Base-by-base conservation (phyloP, 2,329 filamentous ascomycete species). In the Alternaria sp. region DNA sequence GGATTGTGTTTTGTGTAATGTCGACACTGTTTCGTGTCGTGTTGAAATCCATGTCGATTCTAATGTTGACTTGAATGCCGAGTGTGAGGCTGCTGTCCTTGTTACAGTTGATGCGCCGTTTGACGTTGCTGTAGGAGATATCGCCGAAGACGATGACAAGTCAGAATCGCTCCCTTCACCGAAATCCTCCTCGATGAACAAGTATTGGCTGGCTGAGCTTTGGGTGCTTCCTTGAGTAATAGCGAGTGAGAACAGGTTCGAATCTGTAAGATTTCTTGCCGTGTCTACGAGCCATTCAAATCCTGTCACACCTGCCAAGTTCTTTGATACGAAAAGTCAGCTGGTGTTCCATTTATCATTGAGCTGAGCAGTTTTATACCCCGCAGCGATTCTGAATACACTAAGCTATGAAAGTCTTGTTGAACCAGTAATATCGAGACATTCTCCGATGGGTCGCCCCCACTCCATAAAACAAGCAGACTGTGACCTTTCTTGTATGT, bases 201-300 rank as follows among this genome's bases (percentile, higher is more conserved):
- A 60, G 49, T 57, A 59, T 7, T 51, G 43, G 32, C 56, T 60
- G 39, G 51, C 54, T 8, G 32, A 18, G 42, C 46, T 46, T 11
- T n/a, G n/a, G 16, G 34, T 26, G 0, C 2, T 26, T 26, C 24
- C 24, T 26, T 26, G 0, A 26, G 24, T 26, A 26, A 26, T 26
- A 26, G 24, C 24, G 22, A 63, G 28, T 30, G 42, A 63, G 44
- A 60, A 60, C 4, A 60, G 11, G n/a, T 57, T 60, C 11, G 53
- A 63, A 26, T 34, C 14, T 7, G 48, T 46, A n/a, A 63, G 61
- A 32, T 63, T 47, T 22, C 57, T 63, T 4, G 34, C 34, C 30
- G 57, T 60, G 12, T 42, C 48, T 9, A 63, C 52, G 5, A 60
- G 39, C 61, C 53, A 63, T n/a, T 16, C 7, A 32, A 54, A 63